A percentile compares a stretch with the other conserved stretches of the same genome.
Evolutionary conservation across 805 yeast species (phyloP).

Genomic region (Spathaspora hagerdaliae): DNA sequence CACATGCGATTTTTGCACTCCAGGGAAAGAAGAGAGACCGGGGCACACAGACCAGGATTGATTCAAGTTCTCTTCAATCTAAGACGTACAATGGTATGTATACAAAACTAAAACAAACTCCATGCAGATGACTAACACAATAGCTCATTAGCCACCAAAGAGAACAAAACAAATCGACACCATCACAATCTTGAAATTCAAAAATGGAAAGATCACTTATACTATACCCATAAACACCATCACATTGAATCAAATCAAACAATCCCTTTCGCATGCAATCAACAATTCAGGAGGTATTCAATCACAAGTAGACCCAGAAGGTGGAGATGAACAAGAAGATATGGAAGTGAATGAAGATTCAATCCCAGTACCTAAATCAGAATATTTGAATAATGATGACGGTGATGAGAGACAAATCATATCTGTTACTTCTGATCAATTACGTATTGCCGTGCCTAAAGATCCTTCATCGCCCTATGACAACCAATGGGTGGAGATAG

Average conservation of each 20-base stretch:
- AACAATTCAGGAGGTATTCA: slow-evolving; percentile 47
- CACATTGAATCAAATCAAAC: slow-evolving; percentile 16
- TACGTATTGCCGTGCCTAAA: slow-evolving; percentile 40
- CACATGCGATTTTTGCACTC: too few relatives aligned
- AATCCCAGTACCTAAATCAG: slow-evolving; percentile 13
- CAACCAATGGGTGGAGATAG: slow-evolving; percentile 32
- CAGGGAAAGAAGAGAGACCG: too few relatives aligned
- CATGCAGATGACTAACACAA: too few relatives aligned
- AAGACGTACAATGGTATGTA: too few relatives aligned
- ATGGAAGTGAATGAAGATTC: slow-evolving; percentile 30
- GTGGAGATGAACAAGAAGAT: slow-evolving; percentile 14
- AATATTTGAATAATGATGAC: slow-evolving; percentile 4
- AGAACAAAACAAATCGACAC: slow-evolving; percentile 4
- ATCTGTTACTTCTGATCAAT: slow-evolving; percentile 14
- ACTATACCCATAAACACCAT: slow-evolving; percentile 20
- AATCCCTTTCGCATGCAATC: slow-evolving; percentile 32
- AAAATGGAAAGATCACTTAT: slow-evolving; percentile 28
- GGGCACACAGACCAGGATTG: too few relatives aligned
- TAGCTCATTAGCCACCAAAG: slow-evolving; percentile 20
- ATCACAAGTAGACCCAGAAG: slow-evolving; percentile 16
- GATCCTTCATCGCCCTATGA: slow-evolving; percentile 31
- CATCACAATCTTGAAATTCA: slow-evolving; percentile 32
- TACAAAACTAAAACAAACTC: too few relatives aligned
- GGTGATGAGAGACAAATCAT: slow-evolving; percentile 5
- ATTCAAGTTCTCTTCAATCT: too few relatives aligned